Evolutionary conservation across 2,329 filamentous ascomycete species (phyloP), one percentile per base, ranked within the genome.

Genomic region (Albifimbria verrucaria): DNA sequence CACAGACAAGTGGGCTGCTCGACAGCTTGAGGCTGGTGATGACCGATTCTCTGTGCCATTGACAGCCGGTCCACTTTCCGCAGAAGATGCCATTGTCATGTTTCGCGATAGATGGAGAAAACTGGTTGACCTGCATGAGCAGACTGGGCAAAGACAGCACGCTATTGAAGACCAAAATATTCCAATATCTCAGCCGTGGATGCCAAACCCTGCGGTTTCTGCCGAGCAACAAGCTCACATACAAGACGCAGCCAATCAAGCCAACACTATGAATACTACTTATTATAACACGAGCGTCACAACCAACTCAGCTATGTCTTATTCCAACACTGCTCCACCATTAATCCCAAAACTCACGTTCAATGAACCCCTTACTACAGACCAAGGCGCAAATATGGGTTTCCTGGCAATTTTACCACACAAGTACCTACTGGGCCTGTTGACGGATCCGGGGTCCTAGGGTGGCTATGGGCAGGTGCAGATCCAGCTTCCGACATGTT

Each of bases 401-500:
- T 12, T 39, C 15, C 32, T n/a, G 12, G 12, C 32, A 39, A 39
- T 12, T n/a, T 4, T 39, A n/a, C n/a, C 11, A 39, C 5, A 5
- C 12, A 52, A 26, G 25, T 52, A 15, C 20, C 53, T 9, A 7
- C 32, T 17, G 32, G 12, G 11, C 32, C 32, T 17, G 18, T 12
- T 12, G 5, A 39, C 12, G 32, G 32, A n/a, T 12, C 11, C 18
- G 32, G 32, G 32, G 57, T 68, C 20, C 58, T 58, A 2, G 57
- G 64, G 5, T 72, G 71, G 67, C 53, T 71, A 3, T 73, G 70
- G 69, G 61, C 62, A 3, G 65, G 66, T 26, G 45, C 54, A 5
- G 67, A 70, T 3, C 57, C 63, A 0, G 53, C 55, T 1, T 43
- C 53, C 2, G 64, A 69, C 11, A 49, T 60, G 0, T 65, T 68